Conservation (phyloP, 2,329 filamentous ascomycete species). For the Xylariaceae sp. region DNA sequence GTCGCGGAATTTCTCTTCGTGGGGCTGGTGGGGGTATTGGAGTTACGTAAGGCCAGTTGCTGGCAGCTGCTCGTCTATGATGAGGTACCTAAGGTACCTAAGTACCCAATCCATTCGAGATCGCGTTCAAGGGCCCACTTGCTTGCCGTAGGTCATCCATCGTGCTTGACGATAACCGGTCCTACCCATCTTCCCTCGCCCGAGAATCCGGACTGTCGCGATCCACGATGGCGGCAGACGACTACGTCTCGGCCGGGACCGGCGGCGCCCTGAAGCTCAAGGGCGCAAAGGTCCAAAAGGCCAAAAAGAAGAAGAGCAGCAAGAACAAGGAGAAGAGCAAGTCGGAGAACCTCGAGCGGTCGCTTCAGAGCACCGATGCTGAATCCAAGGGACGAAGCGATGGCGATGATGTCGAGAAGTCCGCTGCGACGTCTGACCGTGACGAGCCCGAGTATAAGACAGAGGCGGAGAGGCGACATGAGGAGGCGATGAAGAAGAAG, state of each 20-base stretch:
- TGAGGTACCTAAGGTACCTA: neutral
- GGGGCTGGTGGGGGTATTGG: conserved; percentile 4
- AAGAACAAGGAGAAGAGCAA: conserved; percentile 36
- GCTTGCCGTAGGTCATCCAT: neutral
- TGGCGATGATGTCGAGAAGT: conserved; percentile 29
- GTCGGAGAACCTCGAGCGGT: conserved; percentile 41
- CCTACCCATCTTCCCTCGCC: neutral
- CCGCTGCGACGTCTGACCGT: conserved; percentile 24
- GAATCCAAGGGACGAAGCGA: conserved; percentile 20
- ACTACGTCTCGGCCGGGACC: conserved; percentile 61
- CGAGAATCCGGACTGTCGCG: neutral
- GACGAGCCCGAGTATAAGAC: conserved; percentile 57
- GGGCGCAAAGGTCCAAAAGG: conserved; percentile 60
- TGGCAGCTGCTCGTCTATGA: neutral
- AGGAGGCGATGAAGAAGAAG: conserved; percentile 75
- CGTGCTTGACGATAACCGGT: neutral
- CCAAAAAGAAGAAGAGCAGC: conserved; percentile 57
- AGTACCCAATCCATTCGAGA: neutral
- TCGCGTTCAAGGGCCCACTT: neutral
- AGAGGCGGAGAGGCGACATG: conserved; percentile 73
- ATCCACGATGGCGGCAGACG: conserved; percentile 61
- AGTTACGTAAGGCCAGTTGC: neutral
- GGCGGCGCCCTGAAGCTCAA: conserved; percentile 82
- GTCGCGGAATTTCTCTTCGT: neutral
- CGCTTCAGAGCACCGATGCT: conserved; percentile 36